Conservation (phyloP, 176 grass and related monocot genomes). For the Pontederia paniculata region DNA sequence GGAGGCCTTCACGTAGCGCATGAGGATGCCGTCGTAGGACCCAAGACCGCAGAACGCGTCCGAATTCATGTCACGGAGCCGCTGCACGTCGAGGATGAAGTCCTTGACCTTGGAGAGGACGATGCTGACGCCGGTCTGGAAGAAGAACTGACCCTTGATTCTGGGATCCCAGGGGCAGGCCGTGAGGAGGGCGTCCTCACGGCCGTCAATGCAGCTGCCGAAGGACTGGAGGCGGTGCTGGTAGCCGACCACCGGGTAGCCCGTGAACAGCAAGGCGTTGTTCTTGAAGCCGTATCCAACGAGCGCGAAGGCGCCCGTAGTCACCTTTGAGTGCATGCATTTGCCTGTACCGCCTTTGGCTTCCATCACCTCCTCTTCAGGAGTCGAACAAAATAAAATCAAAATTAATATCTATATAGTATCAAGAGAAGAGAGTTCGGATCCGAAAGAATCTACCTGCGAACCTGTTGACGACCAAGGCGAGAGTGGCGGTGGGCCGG, state of each 20-base stretch:
- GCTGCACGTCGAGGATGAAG: constrained; percentile 43
- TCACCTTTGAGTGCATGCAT: constrained; percentile 21
- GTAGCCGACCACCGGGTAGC: constrained; percentile 37
- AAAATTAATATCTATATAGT: neutral
- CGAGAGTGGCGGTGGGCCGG: neutral
- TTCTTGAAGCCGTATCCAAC: constrained; percentile 5
- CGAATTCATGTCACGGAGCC: constrained; percentile 34
- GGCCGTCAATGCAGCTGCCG: constrained; percentile 25
- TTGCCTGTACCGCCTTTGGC: constrained; percentile 22
- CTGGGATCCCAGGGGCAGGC: constrained; percentile 3
- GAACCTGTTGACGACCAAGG: neutral
- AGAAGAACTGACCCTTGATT: constrained; percentile 34
- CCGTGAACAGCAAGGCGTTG: constrained; percentile 23
- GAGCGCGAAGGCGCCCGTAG: constrained; percentile 6
- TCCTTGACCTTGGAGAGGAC: constrained; percentile 20
- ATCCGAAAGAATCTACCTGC: neutral
- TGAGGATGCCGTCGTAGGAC: constrained; percentile 52
- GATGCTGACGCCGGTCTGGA: constrained; percentile 61
- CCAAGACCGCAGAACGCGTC: constrained; percentile 49
- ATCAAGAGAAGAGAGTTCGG: neutral
- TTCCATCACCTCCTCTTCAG: constrained; percentile 25
- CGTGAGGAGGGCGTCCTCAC: constrained; percentile 40
- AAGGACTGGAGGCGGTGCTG: constrained; percentile 54
- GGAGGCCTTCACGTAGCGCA: constrained; percentile 53
- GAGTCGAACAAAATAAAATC: neutral